Percentiles rank a stretch among this genome's conserved stretches.
Conservation (phyloP, 1,284 basidiomycete genomes). For the Xerocomus minutiporus region DNA sequence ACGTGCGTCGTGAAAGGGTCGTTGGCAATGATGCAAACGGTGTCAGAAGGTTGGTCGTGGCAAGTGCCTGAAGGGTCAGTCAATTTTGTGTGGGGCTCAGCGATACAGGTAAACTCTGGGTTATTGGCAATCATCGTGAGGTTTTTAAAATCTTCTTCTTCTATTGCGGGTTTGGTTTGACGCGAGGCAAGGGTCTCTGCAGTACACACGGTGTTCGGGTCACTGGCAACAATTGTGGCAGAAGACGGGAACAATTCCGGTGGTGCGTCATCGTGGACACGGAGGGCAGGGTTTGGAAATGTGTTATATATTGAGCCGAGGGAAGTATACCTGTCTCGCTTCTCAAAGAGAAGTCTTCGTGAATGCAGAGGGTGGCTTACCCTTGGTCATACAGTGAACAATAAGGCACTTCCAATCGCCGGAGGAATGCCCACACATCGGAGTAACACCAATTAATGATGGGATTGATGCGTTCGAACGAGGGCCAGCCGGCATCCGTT, state of each 20-base stretch:
- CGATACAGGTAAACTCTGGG: constrained; percentile 20
- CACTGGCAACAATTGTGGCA: constrained; percentile 18
- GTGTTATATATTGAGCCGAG: constrained; percentile 95
- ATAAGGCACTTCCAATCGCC: constrained; percentile 74
- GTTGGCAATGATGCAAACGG: constrained; percentile 19
- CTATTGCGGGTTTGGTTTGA: constrained; percentile 1
- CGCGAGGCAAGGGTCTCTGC: constrained; percentile 7
- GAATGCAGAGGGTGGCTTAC: constrained; percentile 39
- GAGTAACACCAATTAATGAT: constrained; percentile 93
- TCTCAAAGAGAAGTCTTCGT: neutral
- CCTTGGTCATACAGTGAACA: constrained; percentile 90
- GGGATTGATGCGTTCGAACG: constrained; percentile 89
- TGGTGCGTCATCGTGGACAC: constrained; percentile 32
- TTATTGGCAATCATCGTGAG: constrained; percentile 24
- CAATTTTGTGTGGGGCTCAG: constrained; percentile 11
- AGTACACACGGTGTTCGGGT: constrained; percentile 18
- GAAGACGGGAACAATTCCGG: constrained; percentile 15
- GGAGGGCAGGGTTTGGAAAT: constrained; percentile 82
- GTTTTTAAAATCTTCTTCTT: constrained; percentile 4
- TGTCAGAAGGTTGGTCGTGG: constrained; percentile 2
- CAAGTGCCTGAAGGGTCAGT: neutral
- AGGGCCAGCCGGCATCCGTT: constrained; percentile 87
- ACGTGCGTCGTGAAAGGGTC: constrained; percentile 18
- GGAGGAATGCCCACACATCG: constrained; percentile 87
- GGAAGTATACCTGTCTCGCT: constrained; percentile 78